These are phyloP conservation scores for Calocera viscosa DNA, from an alignment of 768 basidiomycete species.

Conservation along the genomic window DNA sequence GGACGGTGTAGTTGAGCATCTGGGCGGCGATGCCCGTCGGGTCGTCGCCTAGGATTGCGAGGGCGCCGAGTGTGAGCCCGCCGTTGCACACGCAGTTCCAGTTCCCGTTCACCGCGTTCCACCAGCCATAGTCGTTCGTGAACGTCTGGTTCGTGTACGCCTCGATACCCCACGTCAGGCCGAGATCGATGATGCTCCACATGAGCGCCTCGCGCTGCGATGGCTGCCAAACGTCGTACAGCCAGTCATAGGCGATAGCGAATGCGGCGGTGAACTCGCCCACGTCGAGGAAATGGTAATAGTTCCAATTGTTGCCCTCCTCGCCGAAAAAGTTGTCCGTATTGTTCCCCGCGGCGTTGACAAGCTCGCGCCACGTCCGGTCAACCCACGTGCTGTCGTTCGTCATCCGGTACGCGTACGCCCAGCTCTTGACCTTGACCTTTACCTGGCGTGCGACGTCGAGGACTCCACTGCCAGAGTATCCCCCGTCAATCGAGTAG, in stretches of 20 bases:
- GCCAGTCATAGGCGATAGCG: constrained; percentile 92
- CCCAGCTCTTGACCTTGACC: constrained; percentile 80
- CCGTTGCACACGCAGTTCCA: constrained; percentile 95
- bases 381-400: constrained; percentile 88
- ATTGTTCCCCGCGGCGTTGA: constrained; percentile 69
- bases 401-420: constrained; percentile 81
- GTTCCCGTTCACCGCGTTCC: constrained; percentile 68
- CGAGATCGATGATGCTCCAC: constrained; percentile 61
- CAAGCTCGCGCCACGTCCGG: constrained; percentile 66
- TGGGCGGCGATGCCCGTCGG: constrained; percentile 54
- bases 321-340: constrained; percentile 50
- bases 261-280: constrained; percentile 85
- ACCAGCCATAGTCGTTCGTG: constrained; percentile 51
- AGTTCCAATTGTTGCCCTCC: constrained; percentile 64
- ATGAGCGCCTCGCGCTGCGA: constrained; percentile 60
- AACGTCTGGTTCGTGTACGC: constrained; percentile 35
- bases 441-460: constrained; percentile 85
- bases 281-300: constrained; percentile 77
- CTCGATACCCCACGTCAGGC: constrained; percentile 51
- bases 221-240: constrained; percentile 70
- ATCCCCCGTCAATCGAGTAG: constrained; percentile 63
- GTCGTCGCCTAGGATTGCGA: constrained; percentile 81
- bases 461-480: constrained; percentile 63
- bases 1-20: constrained; percentile 53
- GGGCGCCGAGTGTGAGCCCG: constrained; percentile 75